A percentile compares a stretch with the other conserved stretches of the same genome.
phyloP scores from a whole-genome alignment of 768 basidiomycete genomes.

The Panellus pusillus region DNA sequence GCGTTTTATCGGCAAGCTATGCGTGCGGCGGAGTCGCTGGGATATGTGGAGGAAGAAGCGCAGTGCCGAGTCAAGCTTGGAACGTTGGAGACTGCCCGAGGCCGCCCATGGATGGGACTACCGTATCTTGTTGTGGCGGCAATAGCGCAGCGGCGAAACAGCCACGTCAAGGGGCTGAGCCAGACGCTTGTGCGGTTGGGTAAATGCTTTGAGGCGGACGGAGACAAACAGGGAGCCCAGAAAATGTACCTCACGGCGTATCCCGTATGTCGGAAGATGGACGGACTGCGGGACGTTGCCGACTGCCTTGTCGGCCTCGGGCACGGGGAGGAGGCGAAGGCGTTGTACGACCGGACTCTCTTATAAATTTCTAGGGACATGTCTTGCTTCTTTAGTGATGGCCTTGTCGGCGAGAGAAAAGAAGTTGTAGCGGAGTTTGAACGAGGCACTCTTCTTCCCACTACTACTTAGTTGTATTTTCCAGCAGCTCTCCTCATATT shows the following conservation, averaged over 20 bases:
- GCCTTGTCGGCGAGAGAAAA: not conserved
- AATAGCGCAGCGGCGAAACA: slow-evolving; percentile 12
- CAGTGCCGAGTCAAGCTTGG: slow-evolving; percentile 17
- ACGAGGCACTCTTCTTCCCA: not conserved
- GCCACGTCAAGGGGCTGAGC: slow-evolving; percentile 18
- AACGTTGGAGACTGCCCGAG: slow-evolving; percentile 7
- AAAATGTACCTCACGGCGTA: slow-evolving; percentile 15
- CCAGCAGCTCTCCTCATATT: slow-evolving; percentile 21
- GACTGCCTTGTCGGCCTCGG: slow-evolving; percentile 15
- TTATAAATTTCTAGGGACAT: not conserved
- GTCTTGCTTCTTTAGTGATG: not conserved
- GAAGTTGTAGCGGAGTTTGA: not conserved
- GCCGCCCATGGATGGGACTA: slow-evolving; percentile 12
- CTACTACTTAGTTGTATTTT: slow-evolving; percentile 9
- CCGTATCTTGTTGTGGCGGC: slow-evolving; percentile 17
- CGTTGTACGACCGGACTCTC: slow-evolving; percentile 10
- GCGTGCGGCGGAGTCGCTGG: slow-evolving; percentile 7
- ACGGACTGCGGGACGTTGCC: slow-evolving; percentile 8
- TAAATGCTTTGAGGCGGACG: slow-evolving; percentile 12
- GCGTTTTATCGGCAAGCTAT: slow-evolving; percentile 13
- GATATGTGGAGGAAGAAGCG: slow-evolving; percentile 15
- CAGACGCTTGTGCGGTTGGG: slow-evolving; percentile 19
- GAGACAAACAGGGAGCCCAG: slow-evolving; percentile 2
- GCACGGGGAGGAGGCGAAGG: slow-evolving; percentile 4
- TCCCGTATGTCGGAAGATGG: slow-evolving; percentile 13